Percentiles rank a stretch among this genome's conserved stretches.
phyloP scores from a whole-genome alignment of 768 basidiomycete species.

The Lactifluus rugatus region DNA sequence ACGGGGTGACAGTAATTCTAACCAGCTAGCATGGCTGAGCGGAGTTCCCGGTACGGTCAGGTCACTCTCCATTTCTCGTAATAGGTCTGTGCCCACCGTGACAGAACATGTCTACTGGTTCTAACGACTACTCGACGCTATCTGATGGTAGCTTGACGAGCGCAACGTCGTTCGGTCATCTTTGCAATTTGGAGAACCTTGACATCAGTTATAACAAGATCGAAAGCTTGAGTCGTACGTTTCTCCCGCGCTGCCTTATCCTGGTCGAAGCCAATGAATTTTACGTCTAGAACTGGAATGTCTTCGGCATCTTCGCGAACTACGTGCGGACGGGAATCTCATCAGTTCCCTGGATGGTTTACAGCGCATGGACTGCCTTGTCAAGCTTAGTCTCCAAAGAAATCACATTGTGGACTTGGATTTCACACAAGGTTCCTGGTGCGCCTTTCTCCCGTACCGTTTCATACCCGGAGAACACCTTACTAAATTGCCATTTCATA shows the following conservation, averaged over 20 bases:
- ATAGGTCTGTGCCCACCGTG: conserved; percentile 41
- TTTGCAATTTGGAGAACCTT: conserved; percentile 76
- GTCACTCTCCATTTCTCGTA: conserved; percentile 69
- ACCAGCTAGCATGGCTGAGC: conserved; percentile 71
- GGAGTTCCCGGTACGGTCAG: conserved; percentile 63
- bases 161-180: conserved; percentile 80
- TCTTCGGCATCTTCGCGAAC: conserved; percentile 76
- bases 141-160: conserved; percentile 55
- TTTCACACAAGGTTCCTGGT: conserved; percentile 60
- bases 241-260: conserved; percentile 15
- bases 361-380: conserved; percentile 67
- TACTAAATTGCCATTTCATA: conserved; percentile 14
- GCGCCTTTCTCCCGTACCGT: conserved; percentile 26
- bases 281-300: conserved; percentile 61
- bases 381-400: conserved; percentile 72
- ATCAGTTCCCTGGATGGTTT: conserved; percentile 69
- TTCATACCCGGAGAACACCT: not conserved
- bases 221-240: conserved; percentile 70
- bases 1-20: conserved; percentile 45
- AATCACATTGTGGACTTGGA: conserved; percentile 61
- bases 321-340: conserved; percentile 82
- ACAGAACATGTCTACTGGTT: not conserved
- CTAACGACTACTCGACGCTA: conserved; percentile 11
- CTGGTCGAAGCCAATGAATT: conserved; percentile 15
- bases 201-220: conserved; percentile 88